Base-by-base conservation (phyloP, 345 rosid genomes). In the Corchorus olitorius region DNA sequence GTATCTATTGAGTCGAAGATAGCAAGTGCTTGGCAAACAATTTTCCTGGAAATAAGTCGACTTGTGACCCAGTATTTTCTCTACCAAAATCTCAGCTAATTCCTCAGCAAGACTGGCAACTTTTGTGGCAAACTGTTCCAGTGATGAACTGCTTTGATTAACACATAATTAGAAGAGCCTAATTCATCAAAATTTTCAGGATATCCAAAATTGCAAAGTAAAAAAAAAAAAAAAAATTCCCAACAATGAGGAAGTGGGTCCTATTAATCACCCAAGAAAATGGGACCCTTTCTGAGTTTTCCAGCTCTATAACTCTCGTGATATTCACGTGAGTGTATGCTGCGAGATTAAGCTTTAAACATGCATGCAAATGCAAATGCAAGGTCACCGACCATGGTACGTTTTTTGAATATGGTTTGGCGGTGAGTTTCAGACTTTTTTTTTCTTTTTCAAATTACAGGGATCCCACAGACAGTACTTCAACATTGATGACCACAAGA, bases 1-100 rank as follows among this genome's bases (percentile, higher is more conserved):
- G 76, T 93, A 96, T 61, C 93, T 81, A 67, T 96, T 96, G 87
- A 96, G 88, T 73, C 99, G 86, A 8, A 93, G 86, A 73, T 89
- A 93, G 77, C 99, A 96, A 12, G 95, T 85, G 77, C 87, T 91
- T 1, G 91, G 87, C 84, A 81, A 58, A 68, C 98, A 96, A 59
- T 86, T 90, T 75, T 93, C 90, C 70, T 76, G 70, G 81, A 93
- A 89, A 80, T 87, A 91, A 49, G 56, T 82, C 10, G 94, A 83
- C 19, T 84, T 79, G 66, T 77, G 64, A 17, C 91, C 97, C 78
- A 84, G 43, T 39, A 39, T 39, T 70, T 91, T 81, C 80, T 89
- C 97, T 4, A 91, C 94, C 77, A 96, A 76, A 17, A 92, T 83
- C 39, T 78, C 92, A 55, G 97, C 93, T 70, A 96, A 77, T 34